Percentiles rank a stretch among this genome's conserved stretches.
Conservation (phyloP, 331 rosid species). For the Cydonia oblonga region DNA sequence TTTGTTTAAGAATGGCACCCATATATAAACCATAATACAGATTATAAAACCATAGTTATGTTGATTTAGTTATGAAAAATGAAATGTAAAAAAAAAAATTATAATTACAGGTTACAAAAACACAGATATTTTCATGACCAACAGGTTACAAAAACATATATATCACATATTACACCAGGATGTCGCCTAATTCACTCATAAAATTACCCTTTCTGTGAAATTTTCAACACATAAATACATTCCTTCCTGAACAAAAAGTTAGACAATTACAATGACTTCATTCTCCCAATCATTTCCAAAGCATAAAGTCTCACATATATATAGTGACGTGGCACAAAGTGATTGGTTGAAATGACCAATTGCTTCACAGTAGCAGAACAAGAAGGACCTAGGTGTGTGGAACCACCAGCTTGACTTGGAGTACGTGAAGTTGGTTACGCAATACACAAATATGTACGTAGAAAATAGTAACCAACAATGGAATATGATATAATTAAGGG, state of each 20-base stretch:
- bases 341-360: not conserved
- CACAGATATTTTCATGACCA: not conserved
- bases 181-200: not conserved
- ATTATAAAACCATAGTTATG: not conserved
- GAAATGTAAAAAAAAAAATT: not conserved
- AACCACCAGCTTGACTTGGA: conserved; percentile 25
- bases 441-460: conserved; percentile 50
- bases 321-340: not conserved
- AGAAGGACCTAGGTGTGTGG: conserved; percentile 6
- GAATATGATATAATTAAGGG: not conserved
- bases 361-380: not conserved
- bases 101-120: not conserved
- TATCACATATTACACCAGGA: not conserved
- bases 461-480: conserved; percentile 18
- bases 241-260: not conserved
- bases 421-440: conserved; percentile 38
- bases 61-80: not conserved
- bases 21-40: too few relatives aligned
- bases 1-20: too few relatives aligned
- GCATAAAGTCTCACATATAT: not conserved
- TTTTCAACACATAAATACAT: not conserved
- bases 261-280: not conserved
- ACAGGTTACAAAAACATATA: not conserved
- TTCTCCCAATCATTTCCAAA: not conserved
- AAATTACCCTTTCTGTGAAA: not conserved